A percentile compares a stretch with the other conserved stretches of the same genome.
phyloP scores from a whole-genome alignment of 2,329 filamentous ascomycete species.

The Beauveria caledonica region DNA sequence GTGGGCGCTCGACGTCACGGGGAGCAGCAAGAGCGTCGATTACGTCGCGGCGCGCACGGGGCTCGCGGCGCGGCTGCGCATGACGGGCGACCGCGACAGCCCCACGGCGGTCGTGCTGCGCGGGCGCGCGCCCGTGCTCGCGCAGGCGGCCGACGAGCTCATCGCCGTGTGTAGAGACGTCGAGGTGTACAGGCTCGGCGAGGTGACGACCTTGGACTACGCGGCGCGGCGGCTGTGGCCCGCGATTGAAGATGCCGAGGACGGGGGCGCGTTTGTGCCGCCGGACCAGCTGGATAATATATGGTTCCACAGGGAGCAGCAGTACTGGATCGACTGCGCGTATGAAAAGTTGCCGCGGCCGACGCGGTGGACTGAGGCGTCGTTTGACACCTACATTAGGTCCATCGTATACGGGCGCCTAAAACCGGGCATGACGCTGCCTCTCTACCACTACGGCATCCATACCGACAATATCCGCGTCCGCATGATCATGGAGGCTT shows the following conservation, averaged over 20 bases:
- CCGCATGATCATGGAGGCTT: slow-evolving; percentile 29
- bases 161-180: slow-evolving; percentile 22
- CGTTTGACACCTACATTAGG: slow-evolving; percentile 35
- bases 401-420: slow-evolving; percentile 32
- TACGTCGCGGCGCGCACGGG: slow-evolving; percentile 28
- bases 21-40: slow-evolving; percentile 22
- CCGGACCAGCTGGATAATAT: slow-evolving; percentile 20
- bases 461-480: slow-evolving; percentile 32
- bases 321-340: slow-evolving; percentile 23
- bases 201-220: slow-evolving; percentile 27
- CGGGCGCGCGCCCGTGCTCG: slow-evolving; percentile 23
- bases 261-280: slow-evolving; percentile 18
- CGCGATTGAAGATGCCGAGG: slow-evolving; percentile 18
- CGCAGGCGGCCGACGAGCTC: slow-evolving; percentile 27
- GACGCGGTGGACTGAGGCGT: slow-evolving; percentile 31
- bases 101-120: slow-evolving; percentile 26
- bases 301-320: slow-evolving; percentile 28
- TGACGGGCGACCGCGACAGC: slow-evolving; percentile 24
- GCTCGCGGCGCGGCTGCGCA: slow-evolving; percentile 24
- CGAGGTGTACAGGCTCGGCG: slow-evolving; percentile 29
- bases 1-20: slow-evolving; percentile 26
- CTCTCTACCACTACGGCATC: slow-evolving; percentile 25
- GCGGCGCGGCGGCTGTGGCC: slow-evolving; percentile 29
- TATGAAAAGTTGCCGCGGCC: slow-evolving; percentile 34
- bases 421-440: slow-evolving; percentile 22